These are phyloP conservation scores for Fusarium cyanostomum DNA, from an alignment of 2,329 filamentous ascomycete genomes.

Conservation along the genomic window DNA sequence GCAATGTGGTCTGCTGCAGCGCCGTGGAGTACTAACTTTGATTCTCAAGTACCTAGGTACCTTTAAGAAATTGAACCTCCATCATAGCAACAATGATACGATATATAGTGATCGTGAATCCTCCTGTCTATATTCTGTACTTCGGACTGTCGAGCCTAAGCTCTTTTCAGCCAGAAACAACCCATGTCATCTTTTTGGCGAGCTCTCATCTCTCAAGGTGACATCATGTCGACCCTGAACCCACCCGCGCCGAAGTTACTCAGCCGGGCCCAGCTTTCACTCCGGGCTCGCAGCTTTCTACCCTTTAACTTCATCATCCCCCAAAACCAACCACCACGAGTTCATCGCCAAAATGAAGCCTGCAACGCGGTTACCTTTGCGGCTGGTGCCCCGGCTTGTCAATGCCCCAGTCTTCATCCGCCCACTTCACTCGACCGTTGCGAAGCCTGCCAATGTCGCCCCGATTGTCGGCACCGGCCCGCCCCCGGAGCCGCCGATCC, in stretches of 20 bases:
- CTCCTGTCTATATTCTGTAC: background rate
- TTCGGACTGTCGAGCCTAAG: background rate
- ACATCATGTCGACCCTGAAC: slow-evolving; percentile 37
- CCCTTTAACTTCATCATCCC: slow-evolving; percentile 11
- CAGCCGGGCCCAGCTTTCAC: slow-evolving; percentile 38
- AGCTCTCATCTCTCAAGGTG: slow-evolving; percentile 17
- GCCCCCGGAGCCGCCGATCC: slow-evolving; percentile 64
- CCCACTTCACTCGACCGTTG: slow-evolving; percentile 47
- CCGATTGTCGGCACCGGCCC: slow-evolving; percentile 67
- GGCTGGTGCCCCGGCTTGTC: slow-evolving; percentile 44
- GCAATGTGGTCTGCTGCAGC: background rate
- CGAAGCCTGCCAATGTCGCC: slow-evolving; percentile 57
- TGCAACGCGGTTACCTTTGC: slow-evolving; percentile 52
- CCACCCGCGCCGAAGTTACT: slow-evolving; percentile 24
- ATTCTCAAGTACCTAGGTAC: slow-evolving; percentile 1
- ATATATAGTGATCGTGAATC: background rate
- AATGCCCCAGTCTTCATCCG: slow-evolving; percentile 33
- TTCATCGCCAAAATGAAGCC: slow-evolving; percentile 51
- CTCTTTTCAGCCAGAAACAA: background rate
- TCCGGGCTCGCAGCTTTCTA: slow-evolving; percentile 18
- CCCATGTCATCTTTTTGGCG: background rate
- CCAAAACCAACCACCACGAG: slow-evolving; percentile 13
- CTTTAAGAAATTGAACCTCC: background rate
- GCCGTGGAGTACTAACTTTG: background rate
- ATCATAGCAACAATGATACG: background rate